Conservation (phyloP, 306 rosid species). For the Cicer chorassanicum region DNA sequence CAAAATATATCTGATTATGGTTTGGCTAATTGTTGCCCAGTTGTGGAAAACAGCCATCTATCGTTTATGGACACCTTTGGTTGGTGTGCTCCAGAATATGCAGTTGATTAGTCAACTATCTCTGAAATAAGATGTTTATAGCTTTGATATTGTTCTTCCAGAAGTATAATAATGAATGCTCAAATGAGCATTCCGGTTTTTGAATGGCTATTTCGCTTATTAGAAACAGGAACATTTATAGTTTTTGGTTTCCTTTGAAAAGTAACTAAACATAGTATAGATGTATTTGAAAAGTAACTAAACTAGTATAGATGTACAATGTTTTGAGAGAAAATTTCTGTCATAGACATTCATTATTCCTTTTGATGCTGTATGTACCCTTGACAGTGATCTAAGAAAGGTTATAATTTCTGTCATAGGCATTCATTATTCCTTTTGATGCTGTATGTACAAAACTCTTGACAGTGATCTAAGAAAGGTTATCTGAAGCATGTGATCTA, state of each 20-base stretch:
- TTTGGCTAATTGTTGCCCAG: background rate
- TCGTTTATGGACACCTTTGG: slow-evolving; percentile 64
- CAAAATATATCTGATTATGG: background rate
- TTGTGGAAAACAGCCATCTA: background rate
- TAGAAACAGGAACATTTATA: background rate
- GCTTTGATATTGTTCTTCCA: slow-evolving; percentile 74
- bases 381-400: too few relatives aligned
- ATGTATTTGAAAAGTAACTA: background rate
- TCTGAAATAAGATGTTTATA: slow-evolving; percentile 43
- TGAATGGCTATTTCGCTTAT: too few relatives aligned
- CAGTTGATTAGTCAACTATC: slow-evolving; percentile 36
- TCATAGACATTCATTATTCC: too few relatives aligned
- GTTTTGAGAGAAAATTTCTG: background rate
- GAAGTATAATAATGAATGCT: slow-evolving; percentile 41
- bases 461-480: too few relatives aligned
- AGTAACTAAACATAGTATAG: background rate
- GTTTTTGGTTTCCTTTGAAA: background rate
- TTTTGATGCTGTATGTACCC: too few relatives aligned
- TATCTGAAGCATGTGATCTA: too few relatives aligned
- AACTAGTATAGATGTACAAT: background rate
- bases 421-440: too few relatives aligned
- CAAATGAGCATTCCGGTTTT: too few relatives aligned
- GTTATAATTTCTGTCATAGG: too few relatives aligned
- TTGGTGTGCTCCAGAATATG: background rate
- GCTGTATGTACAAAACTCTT: too few relatives aligned